Evolutionary conservation across 73 alveolate species (phyloP).

Genomic region (Uronychia setigera): DNA sequence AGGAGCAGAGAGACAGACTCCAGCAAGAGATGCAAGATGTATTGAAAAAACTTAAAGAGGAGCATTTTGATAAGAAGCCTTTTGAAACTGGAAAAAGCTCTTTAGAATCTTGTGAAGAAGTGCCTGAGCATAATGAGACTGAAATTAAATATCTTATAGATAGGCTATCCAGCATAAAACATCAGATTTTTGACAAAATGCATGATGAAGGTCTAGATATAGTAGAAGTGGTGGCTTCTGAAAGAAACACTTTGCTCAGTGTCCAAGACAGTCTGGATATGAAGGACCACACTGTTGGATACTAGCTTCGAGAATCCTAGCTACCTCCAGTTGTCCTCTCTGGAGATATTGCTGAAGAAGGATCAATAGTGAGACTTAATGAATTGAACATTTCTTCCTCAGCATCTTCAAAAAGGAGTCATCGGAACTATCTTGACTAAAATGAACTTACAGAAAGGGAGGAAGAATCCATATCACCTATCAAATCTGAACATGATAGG

Average conservation of each 20-base stretch:
- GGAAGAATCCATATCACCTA: background rate
- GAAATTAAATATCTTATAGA: background rate
- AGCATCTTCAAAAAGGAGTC: background rate
- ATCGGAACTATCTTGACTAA: background rate
- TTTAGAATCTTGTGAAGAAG: background rate
- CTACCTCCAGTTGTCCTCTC: constrained; percentile 1
- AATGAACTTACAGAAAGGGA: background rate
- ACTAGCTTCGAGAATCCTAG: background rate
- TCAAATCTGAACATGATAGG: background rate
- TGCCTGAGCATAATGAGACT: background rate
- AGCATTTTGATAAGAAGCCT: background rate
- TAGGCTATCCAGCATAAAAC: background rate
- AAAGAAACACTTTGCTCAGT: background rate
- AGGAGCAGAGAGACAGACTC: background rate
- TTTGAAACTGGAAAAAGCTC: background rate
- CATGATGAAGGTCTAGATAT: background rate
- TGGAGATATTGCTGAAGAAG: background rate
- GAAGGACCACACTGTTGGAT: background rate
- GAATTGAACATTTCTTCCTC: background rate
- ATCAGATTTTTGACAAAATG: background rate
- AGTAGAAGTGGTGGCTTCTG: background rate
- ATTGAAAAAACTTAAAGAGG: background rate
- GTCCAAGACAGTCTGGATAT: background rate
- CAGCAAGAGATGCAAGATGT: background rate
- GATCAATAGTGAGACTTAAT: background rate